Conservation (phyloP, 305 asterid species). For the Fraxinus baroniana region DNA sequence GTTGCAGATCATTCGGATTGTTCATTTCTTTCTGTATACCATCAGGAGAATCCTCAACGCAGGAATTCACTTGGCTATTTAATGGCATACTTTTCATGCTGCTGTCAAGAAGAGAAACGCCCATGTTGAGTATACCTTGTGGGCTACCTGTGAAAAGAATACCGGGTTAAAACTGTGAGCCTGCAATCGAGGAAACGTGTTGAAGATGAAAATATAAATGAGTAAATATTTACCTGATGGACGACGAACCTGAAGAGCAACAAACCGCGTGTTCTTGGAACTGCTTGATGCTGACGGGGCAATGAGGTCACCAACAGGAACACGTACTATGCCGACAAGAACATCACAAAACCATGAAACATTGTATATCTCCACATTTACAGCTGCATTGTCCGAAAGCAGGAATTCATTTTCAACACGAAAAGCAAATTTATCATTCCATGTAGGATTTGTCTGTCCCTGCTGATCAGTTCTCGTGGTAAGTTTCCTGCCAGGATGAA, state of each 20-base stretch:
- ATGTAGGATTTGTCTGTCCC: constrained; percentile 56
- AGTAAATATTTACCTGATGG: constrained; percentile 32
- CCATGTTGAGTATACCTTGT: constrained; percentile 71
- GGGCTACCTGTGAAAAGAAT: constrained; percentile 38
- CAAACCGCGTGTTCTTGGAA: constrained; percentile 38
- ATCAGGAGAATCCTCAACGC: not conserved
- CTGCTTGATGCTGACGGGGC: constrained; percentile 25
- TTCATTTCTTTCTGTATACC: constrained; percentile 2
- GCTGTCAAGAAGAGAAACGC: constrained; percentile 48
- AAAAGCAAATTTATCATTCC: constrained; percentile 68
- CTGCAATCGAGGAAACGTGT: not conserved
- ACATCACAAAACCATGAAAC: constrained; percentile 65
- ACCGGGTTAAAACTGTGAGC: not conserved
- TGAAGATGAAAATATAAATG: not conserved
- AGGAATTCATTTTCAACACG: constrained; percentile 45
- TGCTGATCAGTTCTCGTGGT: constrained; percentile 46
- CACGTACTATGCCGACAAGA: constrained; percentile 54
- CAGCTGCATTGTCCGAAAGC: constrained; percentile 37
- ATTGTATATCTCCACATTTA: constrained; percentile 55
- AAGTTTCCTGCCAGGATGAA: constrained; percentile 42
- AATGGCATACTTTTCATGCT: constrained; percentile 46
- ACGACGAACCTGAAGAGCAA: constrained; percentile 63
- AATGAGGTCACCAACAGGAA: constrained; percentile 42
- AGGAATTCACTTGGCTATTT: not conserved
- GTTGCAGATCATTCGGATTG: not conserved